A percentile compares a stretch with the other conserved stretches of the same genome.
Conservation (phyloP, 1,139 yeast genomes). For the Blastobotrys persicus region DNA sequence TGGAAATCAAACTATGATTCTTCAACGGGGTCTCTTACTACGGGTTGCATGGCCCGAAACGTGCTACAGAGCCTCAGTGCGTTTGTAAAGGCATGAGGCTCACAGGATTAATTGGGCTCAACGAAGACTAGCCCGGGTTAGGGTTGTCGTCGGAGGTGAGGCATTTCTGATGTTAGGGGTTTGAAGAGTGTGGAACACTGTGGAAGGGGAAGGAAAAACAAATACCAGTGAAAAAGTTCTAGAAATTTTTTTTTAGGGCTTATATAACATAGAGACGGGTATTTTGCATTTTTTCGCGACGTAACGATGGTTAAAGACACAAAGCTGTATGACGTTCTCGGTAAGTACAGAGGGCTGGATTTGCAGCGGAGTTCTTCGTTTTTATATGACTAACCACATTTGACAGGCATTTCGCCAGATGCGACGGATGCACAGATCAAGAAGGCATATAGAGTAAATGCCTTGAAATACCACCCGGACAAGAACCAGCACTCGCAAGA, state of each 20-base stretch:
- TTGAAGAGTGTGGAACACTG: conserved; percentile 7
- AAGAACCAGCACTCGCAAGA: conserved; percentile 80
- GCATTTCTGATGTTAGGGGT: not conserved
- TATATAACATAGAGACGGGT: not conserved
- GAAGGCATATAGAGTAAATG: conserved; percentile 92
- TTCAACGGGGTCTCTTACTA: too few relatives aligned
- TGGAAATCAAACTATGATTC: too few relatives aligned
- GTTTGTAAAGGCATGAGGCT: too few relatives aligned
- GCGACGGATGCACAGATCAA: conserved; percentile 85
- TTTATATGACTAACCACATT: not conserved
- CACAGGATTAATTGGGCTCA: too few relatives aligned
- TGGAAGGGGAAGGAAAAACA: conserved; percentile 17
- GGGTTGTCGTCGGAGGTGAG: too few relatives aligned
- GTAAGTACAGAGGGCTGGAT: conserved; percentile 19
- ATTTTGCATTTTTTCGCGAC: not conserved
- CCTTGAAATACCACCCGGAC: conserved; percentile 94
- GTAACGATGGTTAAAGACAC: conserved; percentile 81
- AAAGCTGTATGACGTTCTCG: conserved; percentile 78
- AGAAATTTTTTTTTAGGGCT: not conserved
- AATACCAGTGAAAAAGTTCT: not conserved
- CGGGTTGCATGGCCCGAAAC: too few relatives aligned
- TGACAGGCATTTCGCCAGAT: conserved; percentile 58
- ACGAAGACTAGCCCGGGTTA: too few relatives aligned
- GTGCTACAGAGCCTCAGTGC: too few relatives aligned
- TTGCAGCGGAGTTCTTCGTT: not conserved